These are phyloP conservation scores for Pholiota microspora DNA, from an alignment of 768 basidiomycete species.

Conservation along the genomic window DNA sequence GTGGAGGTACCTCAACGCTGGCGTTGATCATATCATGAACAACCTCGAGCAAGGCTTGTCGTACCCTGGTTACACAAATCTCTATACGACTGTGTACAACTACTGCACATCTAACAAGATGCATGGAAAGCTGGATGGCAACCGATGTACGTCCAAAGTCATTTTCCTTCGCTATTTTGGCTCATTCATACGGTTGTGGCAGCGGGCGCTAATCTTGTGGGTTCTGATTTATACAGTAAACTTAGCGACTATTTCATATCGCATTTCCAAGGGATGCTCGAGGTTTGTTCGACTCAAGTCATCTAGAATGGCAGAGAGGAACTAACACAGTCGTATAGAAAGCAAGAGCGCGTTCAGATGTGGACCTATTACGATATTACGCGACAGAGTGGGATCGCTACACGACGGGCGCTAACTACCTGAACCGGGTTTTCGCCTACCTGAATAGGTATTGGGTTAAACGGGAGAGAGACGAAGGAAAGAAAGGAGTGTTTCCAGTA, in stretches of 20 bases:
- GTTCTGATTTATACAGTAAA: constrained; percentile 95
- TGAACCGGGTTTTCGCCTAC: constrained; percentile 96
- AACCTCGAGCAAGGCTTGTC: constrained; percentile 82
- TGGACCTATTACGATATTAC: constrained; percentile 91
- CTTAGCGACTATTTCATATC: constrained; percentile 85
- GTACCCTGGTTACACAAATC: constrained; percentile 66
- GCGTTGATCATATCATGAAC: constrained; percentile 92
- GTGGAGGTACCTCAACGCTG: constrained; percentile 80
- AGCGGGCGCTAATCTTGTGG: constrained; percentile 97
- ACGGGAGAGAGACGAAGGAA: constrained; percentile 95
- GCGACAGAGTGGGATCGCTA: constrained; percentile 94
- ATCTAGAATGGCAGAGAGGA: constrained; percentile 5
- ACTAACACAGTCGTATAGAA: constrained; percentile 43
- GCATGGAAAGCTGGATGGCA: constrained; percentile 60
- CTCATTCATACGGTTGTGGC: constrained; percentile 21
- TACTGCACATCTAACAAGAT: constrained; percentile 93
- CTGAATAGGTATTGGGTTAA: constrained; percentile 99
- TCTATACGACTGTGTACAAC: constrained; percentile 94
- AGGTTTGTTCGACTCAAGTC: constrained; percentile 26
- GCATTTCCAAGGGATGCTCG: constrained; percentile 75
- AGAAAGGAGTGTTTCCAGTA: constrained; percentile 92
- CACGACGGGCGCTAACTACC: constrained; percentile 95
- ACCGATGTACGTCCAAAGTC: constrained; percentile 56
- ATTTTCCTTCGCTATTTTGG: constrained; percentile 33
- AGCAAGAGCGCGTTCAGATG: constrained; percentile 80